Evolutionary conservation across 352 stramenopile species (phyloP).

Genomic region (Phytophthora kernoviae): DNA sequence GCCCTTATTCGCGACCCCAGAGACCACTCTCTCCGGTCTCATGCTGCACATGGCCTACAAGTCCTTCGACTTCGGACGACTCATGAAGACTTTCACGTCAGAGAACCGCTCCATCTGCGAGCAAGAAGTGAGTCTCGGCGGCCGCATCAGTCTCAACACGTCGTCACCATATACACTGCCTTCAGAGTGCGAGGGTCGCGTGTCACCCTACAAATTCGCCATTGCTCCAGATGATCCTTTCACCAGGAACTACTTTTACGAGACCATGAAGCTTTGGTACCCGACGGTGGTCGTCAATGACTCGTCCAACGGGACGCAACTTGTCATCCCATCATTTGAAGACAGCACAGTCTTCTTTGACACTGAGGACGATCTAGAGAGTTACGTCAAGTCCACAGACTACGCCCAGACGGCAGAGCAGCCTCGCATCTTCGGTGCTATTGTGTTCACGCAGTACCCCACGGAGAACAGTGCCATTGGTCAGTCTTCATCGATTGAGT

Average conservation of each 20-base stretch:
- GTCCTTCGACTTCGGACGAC: conserved; percentile 28
- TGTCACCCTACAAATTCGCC: conserved; percentile 57
- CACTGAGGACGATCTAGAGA: conserved; percentile 34
- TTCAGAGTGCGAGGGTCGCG: conserved; percentile 40
- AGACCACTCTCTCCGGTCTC: conserved; percentile 66
- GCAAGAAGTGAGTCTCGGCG: conserved; percentile 16
- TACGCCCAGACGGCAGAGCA: conserved; percentile 35
- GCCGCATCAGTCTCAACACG: conserved; percentile 31
- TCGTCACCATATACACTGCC: conserved; percentile 29
- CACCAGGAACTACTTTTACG: conserved; percentile 49
- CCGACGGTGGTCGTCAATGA: conserved; percentile 33
- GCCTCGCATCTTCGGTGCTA: conserved; percentile 50
- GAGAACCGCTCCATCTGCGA: conserved; percentile 32
- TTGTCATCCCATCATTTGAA: conserved; percentile 41
- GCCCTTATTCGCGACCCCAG: conserved; percentile 46
- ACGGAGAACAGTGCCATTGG: conserved; percentile 26
- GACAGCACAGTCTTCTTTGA: conserved; percentile 49
- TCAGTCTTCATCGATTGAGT: conserved; percentile 30
- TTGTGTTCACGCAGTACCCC: conserved; percentile 43
- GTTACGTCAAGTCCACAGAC: conserved; percentile 34
- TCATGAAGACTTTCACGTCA: conserved; percentile 41
- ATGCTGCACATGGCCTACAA: conserved; percentile 52
- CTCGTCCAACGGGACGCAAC: conserved; percentile 8
- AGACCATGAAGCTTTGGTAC: conserved; percentile 46
- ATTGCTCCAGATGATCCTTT: conserved; percentile 46